phyloP scores from a whole-genome alignment of 768 basidiomycete species.

The Podaxis sp. region DNA sequence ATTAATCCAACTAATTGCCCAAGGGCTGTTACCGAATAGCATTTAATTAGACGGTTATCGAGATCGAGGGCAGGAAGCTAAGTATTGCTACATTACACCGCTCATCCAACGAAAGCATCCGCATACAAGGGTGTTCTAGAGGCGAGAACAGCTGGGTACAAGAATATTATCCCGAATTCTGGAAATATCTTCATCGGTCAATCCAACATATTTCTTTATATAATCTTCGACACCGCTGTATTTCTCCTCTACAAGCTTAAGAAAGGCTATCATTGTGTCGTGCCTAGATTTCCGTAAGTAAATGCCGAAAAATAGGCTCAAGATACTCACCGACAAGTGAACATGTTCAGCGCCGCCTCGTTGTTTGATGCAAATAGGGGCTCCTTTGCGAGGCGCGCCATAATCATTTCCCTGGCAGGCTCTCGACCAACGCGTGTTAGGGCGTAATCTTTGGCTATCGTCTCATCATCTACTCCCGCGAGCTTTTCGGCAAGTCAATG shows the following conservation, averaged over 20 bases:
- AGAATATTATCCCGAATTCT: conserved; percentile 61
- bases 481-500: conserved; percentile 44
- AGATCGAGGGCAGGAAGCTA: neutral
- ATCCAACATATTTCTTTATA: conserved; percentile 49
- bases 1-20: neutral
- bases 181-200: conserved; percentile 63
- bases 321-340: conserved; percentile 64
- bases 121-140: neutral
- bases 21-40: too few species aligned
- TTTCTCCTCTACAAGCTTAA: conserved; percentile 56
- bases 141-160: conserved; percentile 24
- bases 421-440: conserved; percentile 79
- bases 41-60: too few species aligned
- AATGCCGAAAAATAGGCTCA: neutral
- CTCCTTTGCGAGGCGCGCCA: conserved; percentile 66
- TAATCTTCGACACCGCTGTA: conserved; percentile 74
- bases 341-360: conserved; percentile 80
- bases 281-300: conserved; percentile 39
- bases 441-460: conserved; percentile 72
- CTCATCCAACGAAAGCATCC: neutral
- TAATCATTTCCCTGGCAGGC: conserved; percentile 69
- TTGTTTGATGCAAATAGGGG: conserved; percentile 73
- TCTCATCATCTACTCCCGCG: conserved; percentile 65
- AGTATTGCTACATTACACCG: neutral
- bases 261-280: conserved; percentile 76